phyloP scores from a whole-genome alignment of 164 flowering plant genomes.

The Cinnamomum chago region DNA sequence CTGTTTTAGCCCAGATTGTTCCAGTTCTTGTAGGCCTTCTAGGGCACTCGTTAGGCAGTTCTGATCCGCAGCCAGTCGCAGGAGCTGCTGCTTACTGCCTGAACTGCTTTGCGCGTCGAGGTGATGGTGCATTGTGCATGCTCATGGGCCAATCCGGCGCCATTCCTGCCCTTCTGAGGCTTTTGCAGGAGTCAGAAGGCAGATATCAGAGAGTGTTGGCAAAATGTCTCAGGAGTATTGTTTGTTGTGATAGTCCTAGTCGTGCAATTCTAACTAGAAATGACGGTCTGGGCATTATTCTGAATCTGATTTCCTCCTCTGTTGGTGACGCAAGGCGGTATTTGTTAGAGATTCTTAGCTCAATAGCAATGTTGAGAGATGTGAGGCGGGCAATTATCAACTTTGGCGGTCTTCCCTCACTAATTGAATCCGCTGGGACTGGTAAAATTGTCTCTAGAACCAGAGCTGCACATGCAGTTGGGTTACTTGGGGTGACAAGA shows the following conservation, averaged over 20 bases:
- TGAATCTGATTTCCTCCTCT: slow-evolving; percentile 24
- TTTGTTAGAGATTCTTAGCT: slow-evolving; percentile 49
- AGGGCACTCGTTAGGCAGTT: slow-evolving; percentile 7
- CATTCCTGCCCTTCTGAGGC: slow-evolving; percentile 21
- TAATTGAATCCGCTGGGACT: slow-evolving; percentile 38
- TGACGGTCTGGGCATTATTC: slow-evolving; percentile 38
- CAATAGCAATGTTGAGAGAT: slow-evolving; percentile 37
- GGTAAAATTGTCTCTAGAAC: slow-evolving; percentile 50
- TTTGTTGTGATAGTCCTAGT: slow-evolving; percentile 22
- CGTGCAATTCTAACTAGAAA: slow-evolving; percentile 25
- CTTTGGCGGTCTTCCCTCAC: slow-evolving; percentile 22
- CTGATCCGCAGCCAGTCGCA: slow-evolving; percentile 17
- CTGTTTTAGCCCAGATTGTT: slow-evolving; percentile 25
- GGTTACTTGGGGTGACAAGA: slow-evolving; percentile 37
- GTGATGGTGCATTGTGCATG: slow-evolving; percentile 28
- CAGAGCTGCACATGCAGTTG: slow-evolving; percentile 53
- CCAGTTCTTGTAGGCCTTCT: slow-evolving; percentile 38
- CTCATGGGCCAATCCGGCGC: slow-evolving; percentile 36
- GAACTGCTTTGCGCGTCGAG: slow-evolving; percentile 25
- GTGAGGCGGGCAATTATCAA: slow-evolving; percentile 31
- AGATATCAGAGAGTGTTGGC: slow-evolving; percentile 23
- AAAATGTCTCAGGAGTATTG: slow-evolving; percentile 30
- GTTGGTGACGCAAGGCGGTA: slow-evolving; percentile 20
- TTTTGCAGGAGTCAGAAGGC: slow-evolving; percentile 29
- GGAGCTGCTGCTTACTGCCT: slow-evolving; percentile 41